Base-by-base conservation (phyloP, 2,329 filamentous ascomycete genomes). In the Trichoderma breve region DNA sequence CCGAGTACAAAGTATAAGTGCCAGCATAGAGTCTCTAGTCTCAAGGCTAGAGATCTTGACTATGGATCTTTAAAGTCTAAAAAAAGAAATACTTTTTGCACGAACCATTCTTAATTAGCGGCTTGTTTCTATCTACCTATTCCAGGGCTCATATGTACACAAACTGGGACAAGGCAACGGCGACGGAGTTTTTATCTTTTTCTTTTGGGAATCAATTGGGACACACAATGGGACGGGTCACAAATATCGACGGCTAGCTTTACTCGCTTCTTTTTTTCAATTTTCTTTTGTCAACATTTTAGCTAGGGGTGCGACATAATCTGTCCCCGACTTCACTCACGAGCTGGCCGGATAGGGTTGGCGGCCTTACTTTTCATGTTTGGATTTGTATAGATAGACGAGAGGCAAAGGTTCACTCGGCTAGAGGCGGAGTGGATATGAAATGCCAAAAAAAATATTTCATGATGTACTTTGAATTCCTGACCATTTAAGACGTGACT, bases 1-100 rank as follows among this genome's bases (percentile, higher is more conserved):
- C 63, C 83, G 86, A 32, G 83, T 89, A 63, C 83, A 86, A 77
- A 84, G 83, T 74, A 83, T 89, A 72, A 83, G 83, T 28, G 82
- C 80, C 32, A 77, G 74, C 72, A 76, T 80, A 32, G 81, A 82
- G 58, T 76, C 80, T 26, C 76, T 82, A 18, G 74, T 80, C 47
- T 80, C 81, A 71, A 79, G 81, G 72, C 75, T 83, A 75, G 81
- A 83, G 71, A 76, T 82, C 28, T 73, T 83, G 73, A 82, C 81
- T 6, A 75, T 76, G 74, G 80, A 79, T 64, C 66, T 82, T 69
- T 83, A 78, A 76, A 36, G 5, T 15, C 60, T 39, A 3, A n/a
- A 61, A 34, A 66, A 30, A 28, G 8, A 55, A 66, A 39, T 24
- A 12, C 24, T 18, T n/a, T 24, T 18, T 36, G 26, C 26, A 14